Percentiles rank a stretch among this genome's conserved stretches.
These are phyloP conservation scores for Mesembryanthemum crystallinum DNA, from an alignment of 148 eudicot genomes.

Conservation along the genomic window DNA sequence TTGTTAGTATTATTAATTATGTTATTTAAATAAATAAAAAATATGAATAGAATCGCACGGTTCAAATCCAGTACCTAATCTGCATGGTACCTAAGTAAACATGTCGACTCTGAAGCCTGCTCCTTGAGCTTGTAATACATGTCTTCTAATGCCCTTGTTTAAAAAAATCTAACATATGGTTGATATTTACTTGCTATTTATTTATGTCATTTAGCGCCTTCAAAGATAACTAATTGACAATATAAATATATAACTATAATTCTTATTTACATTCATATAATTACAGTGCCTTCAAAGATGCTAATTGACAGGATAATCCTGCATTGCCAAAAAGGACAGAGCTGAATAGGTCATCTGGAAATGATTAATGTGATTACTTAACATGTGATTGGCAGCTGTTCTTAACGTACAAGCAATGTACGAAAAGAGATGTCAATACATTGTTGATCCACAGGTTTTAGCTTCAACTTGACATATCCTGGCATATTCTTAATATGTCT, in stretches of 20 bases:
- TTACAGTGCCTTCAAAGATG: slow-evolving; percentile 5
- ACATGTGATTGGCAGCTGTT: slow-evolving; percentile 16
- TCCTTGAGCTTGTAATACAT: slow-evolving; percentile 1
- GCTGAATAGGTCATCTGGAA: background rate
- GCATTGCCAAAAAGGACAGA: background rate
- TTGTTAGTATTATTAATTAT: background rate
- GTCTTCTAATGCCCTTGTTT: background rate
- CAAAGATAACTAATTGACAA: background rate
- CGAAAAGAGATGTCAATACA: slow-evolving; percentile 1
- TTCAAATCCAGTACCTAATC: slow-evolving; percentile 2
- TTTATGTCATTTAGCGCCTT: slow-evolving; percentile 8
- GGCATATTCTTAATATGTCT: background rate
- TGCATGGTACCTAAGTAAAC: background rate
- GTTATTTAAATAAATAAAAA: background rate
- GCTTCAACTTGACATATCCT: background rate
- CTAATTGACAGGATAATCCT: slow-evolving; percentile 7
- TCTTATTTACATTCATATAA: slow-evolving; percentile 3
- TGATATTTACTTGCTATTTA: background rate
- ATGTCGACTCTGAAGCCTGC: background rate
- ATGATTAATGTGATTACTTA: background rate
- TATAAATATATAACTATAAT: background rate
- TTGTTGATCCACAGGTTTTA: background rate
- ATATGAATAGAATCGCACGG: background rate
- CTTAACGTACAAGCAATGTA: slow-evolving; percentile 12
- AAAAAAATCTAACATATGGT: background rate